These are phyloP conservation scores for Cystobasidium sp. DNA, from an alignment of 1,284 basidiomycete genomes.

Conservation along the genomic window DNA sequence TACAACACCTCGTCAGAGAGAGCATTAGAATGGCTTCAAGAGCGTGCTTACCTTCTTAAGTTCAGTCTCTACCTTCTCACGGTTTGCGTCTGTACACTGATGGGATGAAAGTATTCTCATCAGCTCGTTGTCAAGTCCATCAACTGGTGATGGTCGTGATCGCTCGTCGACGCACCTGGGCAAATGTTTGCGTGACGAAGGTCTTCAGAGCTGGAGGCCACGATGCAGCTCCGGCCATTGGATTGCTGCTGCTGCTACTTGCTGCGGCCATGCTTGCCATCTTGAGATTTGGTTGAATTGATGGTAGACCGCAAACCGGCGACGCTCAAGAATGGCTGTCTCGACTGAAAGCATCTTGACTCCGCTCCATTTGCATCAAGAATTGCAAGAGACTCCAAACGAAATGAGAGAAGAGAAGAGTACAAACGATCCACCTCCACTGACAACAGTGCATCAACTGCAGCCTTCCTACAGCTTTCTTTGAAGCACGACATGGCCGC, in stretches of 20 bases:
- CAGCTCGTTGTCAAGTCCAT: not conserved
- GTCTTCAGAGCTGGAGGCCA: constrained; percentile 47
- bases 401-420: too few relatives aligned
- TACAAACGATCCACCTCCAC: too few relatives aligned
- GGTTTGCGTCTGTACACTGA: constrained; percentile 57
- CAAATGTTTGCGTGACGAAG: constrained; percentile 54
- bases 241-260: constrained; percentile 17
- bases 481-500: too few relatives aligned
- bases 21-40: not conserved
- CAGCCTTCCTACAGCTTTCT: too few relatives aligned
- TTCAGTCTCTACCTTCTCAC: constrained; percentile 58
- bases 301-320: not conserved
- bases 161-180: constrained; percentile 47
- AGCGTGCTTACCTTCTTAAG: constrained; percentile 53
- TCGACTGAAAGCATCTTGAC: too few relatives aligned
- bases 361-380: too few relatives aligned
- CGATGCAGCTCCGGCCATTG: constrained; percentile 20
- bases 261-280: constrained; percentile 10
- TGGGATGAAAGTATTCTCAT: not conserved
- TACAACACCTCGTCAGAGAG: not conserved
- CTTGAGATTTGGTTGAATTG: not conserved
- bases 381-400: too few relatives aligned
- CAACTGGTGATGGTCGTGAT: constrained; percentile 42
- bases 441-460: too few relatives aligned
- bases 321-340: not conserved